Percentiles rank a stretch among this genome's conserved stretches.
These are phyloP conservation scores for Grosmannia penicillata DNA, from an alignment of 2,329 filamentous ascomycete species.

Conservation along the genomic window DNA sequence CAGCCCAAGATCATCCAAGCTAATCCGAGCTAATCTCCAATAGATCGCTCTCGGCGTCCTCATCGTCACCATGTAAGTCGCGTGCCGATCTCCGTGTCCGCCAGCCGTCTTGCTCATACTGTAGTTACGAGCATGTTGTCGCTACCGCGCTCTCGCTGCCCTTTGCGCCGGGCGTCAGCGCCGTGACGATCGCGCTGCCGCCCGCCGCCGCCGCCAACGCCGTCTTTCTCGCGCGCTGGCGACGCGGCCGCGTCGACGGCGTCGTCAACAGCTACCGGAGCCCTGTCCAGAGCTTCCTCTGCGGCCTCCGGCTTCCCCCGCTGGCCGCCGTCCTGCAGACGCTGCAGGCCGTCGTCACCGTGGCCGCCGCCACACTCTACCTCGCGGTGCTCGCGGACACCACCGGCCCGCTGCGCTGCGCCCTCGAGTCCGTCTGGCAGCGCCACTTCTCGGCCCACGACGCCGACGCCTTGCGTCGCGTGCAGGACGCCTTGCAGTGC, in stretches of 20 bases:
- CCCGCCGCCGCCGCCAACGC: constrained; percentile 5
- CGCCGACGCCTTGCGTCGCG: constrained; percentile 31
- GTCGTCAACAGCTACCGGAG: not conserved
- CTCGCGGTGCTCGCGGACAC: too few relatives aligned
- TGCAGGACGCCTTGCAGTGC: constrained; percentile 53
- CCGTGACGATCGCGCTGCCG: constrained; percentile 6
- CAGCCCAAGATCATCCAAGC: too few relatives aligned
- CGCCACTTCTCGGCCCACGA: constrained; percentile 36
- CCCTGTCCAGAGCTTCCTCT: not conserved
- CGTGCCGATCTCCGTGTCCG: not conserved
- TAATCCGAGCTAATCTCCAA: not conserved
- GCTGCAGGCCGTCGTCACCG: constrained; percentile 17
- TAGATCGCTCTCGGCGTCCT: not conserved
- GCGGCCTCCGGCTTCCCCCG: not conserved
- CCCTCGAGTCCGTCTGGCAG: constrained; percentile 41
- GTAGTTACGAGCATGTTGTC: constrained; percentile 9
- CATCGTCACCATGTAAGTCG: constrained; percentile 1
- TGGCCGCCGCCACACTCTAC: constrained; percentile 31
- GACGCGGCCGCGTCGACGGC: not conserved
- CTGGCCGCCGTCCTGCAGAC: constrained; percentile 4
- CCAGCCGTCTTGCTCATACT: not conserved
- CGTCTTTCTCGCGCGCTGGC: not conserved
- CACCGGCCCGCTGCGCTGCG: constrained; percentile 31
- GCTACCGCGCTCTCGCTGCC: constrained; percentile 8
- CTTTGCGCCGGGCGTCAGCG: constrained; percentile 6